Evolutionary conservation across 2,329 filamentous ascomycete species (phyloP), one percentile per base, ranked within the genome.

Genomic region (Fusarium tanahbumbuense): DNA sequence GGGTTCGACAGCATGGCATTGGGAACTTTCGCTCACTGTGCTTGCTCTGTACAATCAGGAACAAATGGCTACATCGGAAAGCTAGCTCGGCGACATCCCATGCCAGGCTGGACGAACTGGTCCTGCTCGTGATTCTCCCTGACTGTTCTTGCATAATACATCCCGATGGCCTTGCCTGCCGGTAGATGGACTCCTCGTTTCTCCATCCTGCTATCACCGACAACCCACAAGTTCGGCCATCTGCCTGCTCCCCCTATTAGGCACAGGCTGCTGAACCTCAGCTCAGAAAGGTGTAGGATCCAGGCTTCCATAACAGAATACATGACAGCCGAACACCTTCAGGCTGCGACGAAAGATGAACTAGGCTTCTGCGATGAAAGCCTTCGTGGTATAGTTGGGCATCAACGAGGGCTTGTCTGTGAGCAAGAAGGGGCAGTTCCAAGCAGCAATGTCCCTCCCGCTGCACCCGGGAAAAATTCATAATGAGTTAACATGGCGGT

Each of bases 201-300:
- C 2, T 23, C 0, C 7, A 16, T 40, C 22, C 6, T 2, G 4
- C 4, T 37, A 16, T 52, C 8, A 11, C 18, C 22, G 9, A 10
- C 11, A 2, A 0, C 3, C 15, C 48, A 25, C 22, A 6, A 27
- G 6, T 5, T 8, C 6, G 9, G 7, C 9, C 13, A 20, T 11
- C 23, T 25, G 6, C 32, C 18, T 16, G 16, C 16, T 20, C 32
- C 9, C 2, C 2, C 11, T 11, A 4, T 4, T 20, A 8, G 16
- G 18, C 20, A 50, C 7, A 22, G 23, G 8, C 30, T n/a, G 11
- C 13, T 16, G 13, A 20, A 7, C 22, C 11, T 4, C 48, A 50
- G 3, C 48, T 12, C 12, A 20, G 32, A 23, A 11, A 2, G 18
- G 13, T 18, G 8, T 7, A 27, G 18, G 10, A 52, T 20, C 12